These are phyloP conservation scores for Chaetomidium leptoderma DNA, from an alignment of 495 filamentous ascomycete species.

Conservation along the genomic window DNA sequence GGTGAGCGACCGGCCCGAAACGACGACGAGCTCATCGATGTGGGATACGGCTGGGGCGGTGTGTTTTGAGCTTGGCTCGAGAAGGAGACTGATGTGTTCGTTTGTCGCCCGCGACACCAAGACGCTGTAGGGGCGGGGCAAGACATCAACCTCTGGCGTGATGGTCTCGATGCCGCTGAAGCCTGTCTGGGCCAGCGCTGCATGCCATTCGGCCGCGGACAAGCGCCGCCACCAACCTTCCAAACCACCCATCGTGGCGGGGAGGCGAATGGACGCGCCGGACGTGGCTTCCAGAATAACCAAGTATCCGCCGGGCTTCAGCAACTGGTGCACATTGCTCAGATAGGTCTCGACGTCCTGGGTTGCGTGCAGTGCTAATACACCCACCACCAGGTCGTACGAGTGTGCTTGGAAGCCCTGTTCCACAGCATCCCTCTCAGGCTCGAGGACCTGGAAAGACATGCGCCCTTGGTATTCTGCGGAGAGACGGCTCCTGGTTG, in stretches of 20 bases:
- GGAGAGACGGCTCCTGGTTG: neutral
- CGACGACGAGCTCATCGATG: too few relatives aligned
- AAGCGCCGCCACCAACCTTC: neutral
- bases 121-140: too few relatives aligned
- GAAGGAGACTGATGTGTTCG: too few relatives aligned
- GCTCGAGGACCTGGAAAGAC: neutral
- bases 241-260: neutral
- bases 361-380: neutral
- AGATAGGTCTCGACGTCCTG: neutral
- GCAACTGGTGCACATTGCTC: neutral
- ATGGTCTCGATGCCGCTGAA: too few relatives aligned
- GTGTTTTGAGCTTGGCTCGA: too few relatives aligned
- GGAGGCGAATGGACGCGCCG: neutral
- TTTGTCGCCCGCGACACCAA: too few relatives aligned
- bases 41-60: too few relatives aligned
- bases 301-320: constrained; percentile 1
- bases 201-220: too few relatives aligned
- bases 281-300: neutral
- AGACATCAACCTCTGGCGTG: too few relatives aligned
- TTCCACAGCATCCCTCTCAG: neutral
- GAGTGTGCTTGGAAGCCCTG: neutral
- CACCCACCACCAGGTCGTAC: constrained; percentile 1
- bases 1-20: too few relatives aligned
- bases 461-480: neutral
- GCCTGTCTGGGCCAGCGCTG: too few relatives aligned